Percentiles rank a stretch among this genome's conserved stretches.
phyloP scores from a whole-genome alignment of 176 grass and related monocot species.

The Bonia amplexicaulis region DNA sequence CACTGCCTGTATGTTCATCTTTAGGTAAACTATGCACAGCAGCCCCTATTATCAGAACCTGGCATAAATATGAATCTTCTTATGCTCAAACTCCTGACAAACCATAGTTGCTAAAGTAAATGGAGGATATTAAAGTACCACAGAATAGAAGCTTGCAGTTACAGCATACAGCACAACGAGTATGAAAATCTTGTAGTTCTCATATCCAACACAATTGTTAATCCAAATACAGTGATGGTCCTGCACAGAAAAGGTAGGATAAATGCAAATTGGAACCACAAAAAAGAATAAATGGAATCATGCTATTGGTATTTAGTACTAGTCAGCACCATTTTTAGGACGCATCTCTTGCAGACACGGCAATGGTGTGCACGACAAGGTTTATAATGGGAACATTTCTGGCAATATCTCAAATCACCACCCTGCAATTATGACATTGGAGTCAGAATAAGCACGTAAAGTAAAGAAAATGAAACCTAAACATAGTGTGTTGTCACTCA shows the following conservation, averaged over 20 bases:
- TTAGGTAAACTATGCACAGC: conserved; percentile 47
- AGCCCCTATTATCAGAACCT: conserved; percentile 71
- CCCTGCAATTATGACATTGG: conserved; percentile 54
- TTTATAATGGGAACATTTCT: conserved; percentile 92
- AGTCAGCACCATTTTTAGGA: conserved; percentile 75
- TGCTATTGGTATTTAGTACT: background rate
- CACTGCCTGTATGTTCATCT: conserved; percentile 47
- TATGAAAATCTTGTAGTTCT: conserved; percentile 87
- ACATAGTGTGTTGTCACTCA: background rate
- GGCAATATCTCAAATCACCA: conserved; percentile 95
- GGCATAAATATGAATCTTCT: conserved; percentile 38
- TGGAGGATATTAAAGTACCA: conserved; percentile 46
- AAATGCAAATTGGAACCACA: background rate
- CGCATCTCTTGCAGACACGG: conserved; percentile 96
- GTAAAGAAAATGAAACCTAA: background rate
- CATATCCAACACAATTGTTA: conserved; percentile 94
- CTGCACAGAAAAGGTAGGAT: conserved; percentile 33
- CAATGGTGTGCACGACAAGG: conserved; percentile 91
- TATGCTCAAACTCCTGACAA: conserved; percentile 19
- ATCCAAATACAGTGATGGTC: conserved; percentile 99
- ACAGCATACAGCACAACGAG: conserved; percentile 79
- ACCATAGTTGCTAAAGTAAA: background rate
- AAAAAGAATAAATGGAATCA: background rate
- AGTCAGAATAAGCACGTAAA: background rate
- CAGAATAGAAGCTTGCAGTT: conserved; percentile 76